These are phyloP conservation scores for Lactarius quietus DNA, from an alignment of 768 basidiomycete genomes.

Conservation along the genomic window DNA sequence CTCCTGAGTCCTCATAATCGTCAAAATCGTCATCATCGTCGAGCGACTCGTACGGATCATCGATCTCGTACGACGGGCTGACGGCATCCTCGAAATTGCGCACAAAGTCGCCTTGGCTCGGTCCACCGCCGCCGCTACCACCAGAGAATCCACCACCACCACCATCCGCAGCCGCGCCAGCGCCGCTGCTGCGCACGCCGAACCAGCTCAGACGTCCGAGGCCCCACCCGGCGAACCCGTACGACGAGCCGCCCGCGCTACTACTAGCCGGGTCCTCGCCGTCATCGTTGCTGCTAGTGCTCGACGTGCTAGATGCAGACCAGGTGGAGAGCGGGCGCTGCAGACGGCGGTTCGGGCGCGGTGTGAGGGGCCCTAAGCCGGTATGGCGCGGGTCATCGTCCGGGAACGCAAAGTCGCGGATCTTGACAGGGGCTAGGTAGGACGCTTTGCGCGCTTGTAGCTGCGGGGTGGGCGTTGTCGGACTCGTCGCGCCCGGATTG, in stretches of 20 bases:
- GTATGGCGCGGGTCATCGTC: constrained; percentile 42
- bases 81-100: constrained; percentile 42
- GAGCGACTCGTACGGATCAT: constrained; percentile 25
- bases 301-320: constrained; percentile 30
- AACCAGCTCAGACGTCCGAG: constrained; percentile 43
- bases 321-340: constrained; percentile 30
- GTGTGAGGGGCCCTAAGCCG: constrained; percentile 41
- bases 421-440: constrained; percentile 33
- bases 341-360: constrained; percentile 37
- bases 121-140: constrained; percentile 27
- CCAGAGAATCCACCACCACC: constrained; percentile 3
- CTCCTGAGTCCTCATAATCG: constrained; percentile 29
- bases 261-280: constrained; percentile 31
- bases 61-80: constrained; percentile 32
- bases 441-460: background rate
- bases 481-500: background rate
- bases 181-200: constrained; percentile 30
- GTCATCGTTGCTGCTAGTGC: constrained; percentile 27
- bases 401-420: constrained; percentile 50
- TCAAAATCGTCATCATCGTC: constrained; percentile 31
- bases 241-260: constrained; percentile 23
- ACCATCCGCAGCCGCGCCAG: background rate
- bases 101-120: constrained; percentile 44
- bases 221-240: constrained; percentile 41
- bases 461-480: constrained; percentile 17